These are phyloP conservation scores for Saccharomycopsis vini DNA, from an alignment of 805 yeast genomes.

Conservation along the genomic window DNA sequence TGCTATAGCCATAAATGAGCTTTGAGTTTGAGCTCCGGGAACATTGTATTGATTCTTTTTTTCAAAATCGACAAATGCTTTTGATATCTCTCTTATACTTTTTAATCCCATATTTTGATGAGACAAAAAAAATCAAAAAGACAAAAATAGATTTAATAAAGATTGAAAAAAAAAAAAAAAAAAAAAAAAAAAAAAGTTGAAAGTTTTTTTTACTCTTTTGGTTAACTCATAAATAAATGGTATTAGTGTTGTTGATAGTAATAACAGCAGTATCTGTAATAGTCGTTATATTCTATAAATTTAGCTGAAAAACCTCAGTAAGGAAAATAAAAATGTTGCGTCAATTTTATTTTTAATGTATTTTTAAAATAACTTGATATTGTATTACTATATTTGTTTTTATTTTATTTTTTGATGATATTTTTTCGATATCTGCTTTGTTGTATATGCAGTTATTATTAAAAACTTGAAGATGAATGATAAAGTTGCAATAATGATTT, in stretches of 20 bases:
- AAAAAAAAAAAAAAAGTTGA: background rate
- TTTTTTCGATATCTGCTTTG: too few relatives aligned
- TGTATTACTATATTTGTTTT: too few relatives aligned
- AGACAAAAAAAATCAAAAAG: too few relatives aligned
- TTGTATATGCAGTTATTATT: too few relatives aligned
- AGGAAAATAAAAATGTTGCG: too few relatives aligned
- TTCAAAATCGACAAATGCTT: conserved; percentile 17
- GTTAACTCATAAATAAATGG: background rate
- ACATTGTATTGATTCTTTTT: conserved; percentile 12
- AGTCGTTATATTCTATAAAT: background rate
- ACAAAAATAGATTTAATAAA: too few relatives aligned
- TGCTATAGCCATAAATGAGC: conserved; percentile 54
- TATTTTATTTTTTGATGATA: too few relatives aligned
- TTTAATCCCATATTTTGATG: background rate
- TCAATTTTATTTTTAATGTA: too few relatives aligned
- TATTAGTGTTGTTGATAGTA: background rate
- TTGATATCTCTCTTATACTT: background rate
- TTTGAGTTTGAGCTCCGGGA: conserved; percentile 29
- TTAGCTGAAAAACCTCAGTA: too few relatives aligned
- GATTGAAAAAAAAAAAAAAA: background rate
- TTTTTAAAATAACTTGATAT: too few relatives aligned
- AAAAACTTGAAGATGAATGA: too few relatives aligned
- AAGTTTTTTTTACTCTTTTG: background rate
- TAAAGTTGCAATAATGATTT: too few relatives aligned
- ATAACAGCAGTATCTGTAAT: background rate